Percentiles rank a stretch among this genome's conserved stretches.
Conservation (phyloP, 139 green algal species). For the Coelastrella sp. region DNA sequence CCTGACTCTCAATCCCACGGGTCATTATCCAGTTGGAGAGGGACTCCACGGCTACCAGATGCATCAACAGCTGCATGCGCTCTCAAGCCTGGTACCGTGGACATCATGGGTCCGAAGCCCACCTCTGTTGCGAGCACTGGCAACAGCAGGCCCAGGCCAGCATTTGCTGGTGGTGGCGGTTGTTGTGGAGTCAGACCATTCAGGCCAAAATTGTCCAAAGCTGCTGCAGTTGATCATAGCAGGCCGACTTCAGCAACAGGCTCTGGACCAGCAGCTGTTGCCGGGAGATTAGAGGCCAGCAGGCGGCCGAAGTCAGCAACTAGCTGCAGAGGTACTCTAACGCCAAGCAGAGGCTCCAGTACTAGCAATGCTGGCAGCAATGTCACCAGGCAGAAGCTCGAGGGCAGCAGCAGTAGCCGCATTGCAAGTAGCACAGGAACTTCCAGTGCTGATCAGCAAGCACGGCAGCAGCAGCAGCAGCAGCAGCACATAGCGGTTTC, state of each 20-base stretch:
- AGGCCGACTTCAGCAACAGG: too few species aligned
- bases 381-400: neutral
- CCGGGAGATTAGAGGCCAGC: too few species aligned
- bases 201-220: too few species aligned
- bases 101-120: neutral
- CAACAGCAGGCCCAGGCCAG: neutral
- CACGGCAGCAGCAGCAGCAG: neutral
- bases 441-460: neutral
- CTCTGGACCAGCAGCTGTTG: too few species aligned
- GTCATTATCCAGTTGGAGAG: neutral
- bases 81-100: neutral
- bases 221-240: too few species aligned
- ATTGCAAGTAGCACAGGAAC: neutral
- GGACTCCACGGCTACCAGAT: slow-evolving; percentile 13
- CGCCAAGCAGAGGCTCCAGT: too few species aligned
- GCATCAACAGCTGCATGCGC: neutral
- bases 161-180: neutral
- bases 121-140: neutral
- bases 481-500: neutral
- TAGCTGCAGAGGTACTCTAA: too few species aligned
- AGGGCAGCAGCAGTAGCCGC: neutral
- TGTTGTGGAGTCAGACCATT: too few species aligned
- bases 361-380: neutral
- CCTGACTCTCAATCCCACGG: neutral
- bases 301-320: too few species aligned